phyloP scores from a whole-genome alignment of 352 stramenopile species.

The Phytophthora sp. region DNA sequence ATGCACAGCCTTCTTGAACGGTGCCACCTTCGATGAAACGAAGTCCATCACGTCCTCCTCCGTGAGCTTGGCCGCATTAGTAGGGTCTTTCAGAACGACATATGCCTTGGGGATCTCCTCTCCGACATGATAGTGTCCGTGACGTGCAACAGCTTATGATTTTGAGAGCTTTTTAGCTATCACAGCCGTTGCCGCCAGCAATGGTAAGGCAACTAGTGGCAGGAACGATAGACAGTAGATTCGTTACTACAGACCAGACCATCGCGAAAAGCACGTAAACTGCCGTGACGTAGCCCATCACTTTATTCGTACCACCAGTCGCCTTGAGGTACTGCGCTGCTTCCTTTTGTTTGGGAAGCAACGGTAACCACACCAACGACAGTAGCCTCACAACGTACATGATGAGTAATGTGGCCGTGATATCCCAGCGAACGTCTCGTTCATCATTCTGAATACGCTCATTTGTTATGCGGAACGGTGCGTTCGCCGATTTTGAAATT shows the following conservation, averaged over 20 bases:
- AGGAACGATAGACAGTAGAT: conserved; percentile 23
- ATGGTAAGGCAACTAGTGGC: conserved; percentile 24
- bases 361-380: conserved; percentile 32
- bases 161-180: too few relatives aligned
- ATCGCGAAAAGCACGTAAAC: conserved; percentile 32
- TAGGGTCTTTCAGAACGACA: conserved; percentile 75
- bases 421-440: conserved; percentile 19
- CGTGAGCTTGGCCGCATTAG: conserved; percentile 38
- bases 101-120: conserved; percentile 92
- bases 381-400: conserved; percentile 34
- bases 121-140: too few relatives aligned
- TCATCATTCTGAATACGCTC: conserved; percentile 37
- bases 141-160: too few relatives aligned
- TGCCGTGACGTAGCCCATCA: conserved; percentile 36
- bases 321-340: conserved; percentile 28
- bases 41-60: conserved; percentile 84
- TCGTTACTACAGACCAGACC: conserved; percentile 40
- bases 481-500: conserved; percentile 26
- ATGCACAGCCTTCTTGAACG: conserved; percentile 92
- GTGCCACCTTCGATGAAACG: conserved; percentile 80
- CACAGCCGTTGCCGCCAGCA: conserved; percentile 36
- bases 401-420: conserved; percentile 19
- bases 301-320: conserved; percentile 27
- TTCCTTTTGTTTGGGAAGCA: conserved; percentile 40
- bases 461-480: conserved; percentile 24